Conservation (phyloP, 2,329 filamentous ascomycete species). For the Drechslerella coelobrocha region DNA sequence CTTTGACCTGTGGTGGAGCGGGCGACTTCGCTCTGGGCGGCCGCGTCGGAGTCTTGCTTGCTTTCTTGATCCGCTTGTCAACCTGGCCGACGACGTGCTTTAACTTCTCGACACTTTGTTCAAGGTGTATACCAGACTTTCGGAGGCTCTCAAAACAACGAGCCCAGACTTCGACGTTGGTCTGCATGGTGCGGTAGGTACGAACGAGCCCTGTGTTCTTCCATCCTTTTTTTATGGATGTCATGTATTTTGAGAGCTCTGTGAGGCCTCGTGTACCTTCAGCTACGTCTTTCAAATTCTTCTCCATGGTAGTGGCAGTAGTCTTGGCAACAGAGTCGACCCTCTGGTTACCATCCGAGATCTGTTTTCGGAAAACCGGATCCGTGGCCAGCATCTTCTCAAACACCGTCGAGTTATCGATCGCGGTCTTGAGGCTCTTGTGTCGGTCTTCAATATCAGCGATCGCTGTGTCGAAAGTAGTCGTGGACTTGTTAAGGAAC, state of each 20-base stretch:
- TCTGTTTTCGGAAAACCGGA: conserved; percentile 77
- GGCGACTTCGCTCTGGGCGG: conserved; percentile 1
- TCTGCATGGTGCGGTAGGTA: conserved; percentile 87
- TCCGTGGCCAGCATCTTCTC: conserved; percentile 82
- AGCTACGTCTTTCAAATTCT: conserved; percentile 77
- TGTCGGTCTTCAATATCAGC: conserved; percentile 81
- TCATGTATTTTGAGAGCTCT: conserved; percentile 78
- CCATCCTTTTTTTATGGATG: conserved; percentile 68
- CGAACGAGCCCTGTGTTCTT: conserved; percentile 71
- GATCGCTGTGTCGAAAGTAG: conserved; percentile 80
- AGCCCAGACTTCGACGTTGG: conserved; percentile 89
- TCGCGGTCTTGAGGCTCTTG: conserved; percentile 78
- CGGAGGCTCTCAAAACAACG: conserved; percentile 79
- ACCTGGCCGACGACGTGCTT: conserved; percentile 82
- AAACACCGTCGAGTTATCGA: conserved; percentile 78
- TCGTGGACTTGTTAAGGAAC: conserved; percentile 83
- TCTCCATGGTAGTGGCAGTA: conserved; percentile 76
- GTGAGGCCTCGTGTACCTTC: conserved; percentile 78
- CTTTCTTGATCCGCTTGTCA: conserved; percentile 80
- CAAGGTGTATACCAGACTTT: conserved; percentile 73
- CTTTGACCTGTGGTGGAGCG: not conserved
- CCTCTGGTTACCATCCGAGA: conserved; percentile 84
- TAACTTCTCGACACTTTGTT: conserved; percentile 73
- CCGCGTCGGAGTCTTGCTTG: conserved; percentile 64
- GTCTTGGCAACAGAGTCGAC: conserved; percentile 88